Conservation (phyloP, 78 protist genomes). For the Diacronema lutheri region DNA sequence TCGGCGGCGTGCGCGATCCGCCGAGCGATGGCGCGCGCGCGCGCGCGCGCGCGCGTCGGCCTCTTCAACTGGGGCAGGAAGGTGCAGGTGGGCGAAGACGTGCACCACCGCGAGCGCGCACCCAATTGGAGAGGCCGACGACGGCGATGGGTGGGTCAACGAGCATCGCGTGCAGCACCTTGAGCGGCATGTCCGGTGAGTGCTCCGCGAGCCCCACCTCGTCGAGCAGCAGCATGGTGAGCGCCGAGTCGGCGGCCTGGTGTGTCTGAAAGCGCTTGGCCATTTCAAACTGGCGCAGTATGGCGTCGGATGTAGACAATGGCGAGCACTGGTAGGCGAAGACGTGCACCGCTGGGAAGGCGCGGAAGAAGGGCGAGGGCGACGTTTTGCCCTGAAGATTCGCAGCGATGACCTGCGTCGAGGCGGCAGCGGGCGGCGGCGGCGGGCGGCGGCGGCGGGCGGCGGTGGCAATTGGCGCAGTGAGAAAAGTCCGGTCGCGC, state of each 20-base stretch:
- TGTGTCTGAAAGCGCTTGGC: conserved; percentile 2
- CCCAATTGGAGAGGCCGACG: not conserved
- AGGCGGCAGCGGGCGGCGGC: too few relatives aligned
- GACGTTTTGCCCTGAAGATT: conserved; percentile 7
- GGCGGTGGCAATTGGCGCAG: too few relatives aligned
- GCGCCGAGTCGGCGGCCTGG: not conserved
- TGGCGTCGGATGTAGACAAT: not conserved
- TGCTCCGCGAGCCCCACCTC: conserved; percentile 34
- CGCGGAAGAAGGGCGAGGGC: not conserved
- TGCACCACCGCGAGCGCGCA: too few relatives aligned
- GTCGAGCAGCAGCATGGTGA: conserved; percentile 8
- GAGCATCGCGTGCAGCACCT: conserved; percentile 5
- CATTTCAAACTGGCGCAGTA: not conserved
- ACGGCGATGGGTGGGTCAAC: not conserved
- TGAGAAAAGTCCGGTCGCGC: too few relatives aligned
- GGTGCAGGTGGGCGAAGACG: too few relatives aligned
- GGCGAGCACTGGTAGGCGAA: conserved; percentile 32
- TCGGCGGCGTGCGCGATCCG: too few relatives aligned
- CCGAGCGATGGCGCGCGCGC: too few relatives aligned
- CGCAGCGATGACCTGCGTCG: not conserved
- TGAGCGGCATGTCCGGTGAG: conserved; percentile 30
- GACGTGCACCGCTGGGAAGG: not conserved
- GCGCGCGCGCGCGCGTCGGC: too few relatives aligned
- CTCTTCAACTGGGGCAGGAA: too few relatives aligned
- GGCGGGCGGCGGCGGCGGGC: too few relatives aligned